Evolutionary conservation across 768 basidiomycete genomes (phyloP).

Genomic region (Lepiota venenata): DNA sequence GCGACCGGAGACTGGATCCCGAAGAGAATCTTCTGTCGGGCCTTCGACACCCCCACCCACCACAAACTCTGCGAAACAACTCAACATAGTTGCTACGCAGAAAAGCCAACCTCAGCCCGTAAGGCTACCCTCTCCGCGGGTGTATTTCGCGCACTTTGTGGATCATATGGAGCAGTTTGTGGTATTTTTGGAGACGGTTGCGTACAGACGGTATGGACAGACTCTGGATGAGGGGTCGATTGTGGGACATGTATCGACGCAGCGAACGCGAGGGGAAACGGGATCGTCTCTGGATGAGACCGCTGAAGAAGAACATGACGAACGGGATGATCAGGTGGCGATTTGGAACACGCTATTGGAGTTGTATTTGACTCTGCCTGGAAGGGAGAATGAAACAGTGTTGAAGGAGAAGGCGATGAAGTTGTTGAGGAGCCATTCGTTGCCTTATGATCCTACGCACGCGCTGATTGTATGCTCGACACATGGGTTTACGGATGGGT

Average conservation of each 20-base stretch:
- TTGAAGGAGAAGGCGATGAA: conserved; percentile 67
- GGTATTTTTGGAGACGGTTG: conserved; percentile 86
- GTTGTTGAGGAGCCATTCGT: conserved; percentile 54
- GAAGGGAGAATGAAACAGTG: conserved; percentile 25
- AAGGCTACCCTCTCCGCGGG: conserved; percentile 71
- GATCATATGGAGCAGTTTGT: conserved; percentile 84
- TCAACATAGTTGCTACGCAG: conserved; percentile 15
- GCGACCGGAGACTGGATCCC: conserved; percentile 31
- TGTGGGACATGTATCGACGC: conserved; percentile 16
- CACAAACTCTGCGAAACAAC: conserved; percentile 26
- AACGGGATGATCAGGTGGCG: conserved; percentile 69
- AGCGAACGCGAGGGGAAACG: conserved; percentile 11
- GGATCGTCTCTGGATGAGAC: not conserved
- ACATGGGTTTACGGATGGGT: conserved; percentile 73
- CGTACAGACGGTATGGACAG: conserved; percentile 77
- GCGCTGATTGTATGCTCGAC: conserved; percentile 95
- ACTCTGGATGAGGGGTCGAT: conserved; percentile 42
- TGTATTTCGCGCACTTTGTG: conserved; percentile 94
- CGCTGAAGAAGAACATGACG: conserved; percentile 42
- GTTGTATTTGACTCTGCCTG: conserved; percentile 74
- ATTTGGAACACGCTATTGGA: conserved; percentile 97
- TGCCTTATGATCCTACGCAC: conserved; percentile 87
- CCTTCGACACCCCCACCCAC: conserved; percentile 29
- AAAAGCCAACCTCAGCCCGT: conserved; percentile 23
- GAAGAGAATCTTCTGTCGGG: conserved; percentile 32